Evolutionary conservation across 2,329 filamentous ascomycete genomes (phyloP).

Genomic region (Raffaelea ambrosiae): DNA sequence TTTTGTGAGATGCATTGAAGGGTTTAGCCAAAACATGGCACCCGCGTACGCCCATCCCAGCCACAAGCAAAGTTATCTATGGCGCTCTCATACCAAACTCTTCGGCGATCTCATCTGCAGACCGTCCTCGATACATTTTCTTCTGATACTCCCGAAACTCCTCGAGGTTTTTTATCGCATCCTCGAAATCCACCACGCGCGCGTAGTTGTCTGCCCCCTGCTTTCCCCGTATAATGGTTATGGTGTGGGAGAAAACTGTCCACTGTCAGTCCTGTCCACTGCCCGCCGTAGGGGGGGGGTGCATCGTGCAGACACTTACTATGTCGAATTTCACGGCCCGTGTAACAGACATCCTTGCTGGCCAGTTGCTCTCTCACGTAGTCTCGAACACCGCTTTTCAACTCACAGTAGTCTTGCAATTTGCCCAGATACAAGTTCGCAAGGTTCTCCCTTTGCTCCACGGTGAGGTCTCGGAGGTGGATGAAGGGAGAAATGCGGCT

Average conservation of each 20-base stretch:
- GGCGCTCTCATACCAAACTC: background rate
- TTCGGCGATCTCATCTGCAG: background rate
- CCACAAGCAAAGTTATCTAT: background rate
- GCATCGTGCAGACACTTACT: background rate
- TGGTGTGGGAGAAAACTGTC: background rate
- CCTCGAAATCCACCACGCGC: background rate
- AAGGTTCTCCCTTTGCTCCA: background rate
- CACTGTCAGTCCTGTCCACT: background rate
- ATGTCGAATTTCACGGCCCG: background rate
- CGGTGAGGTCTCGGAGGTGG: constrained; percentile 21
- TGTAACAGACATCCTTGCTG: background rate
- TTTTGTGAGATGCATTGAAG: background rate
- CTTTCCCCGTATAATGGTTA: background rate
- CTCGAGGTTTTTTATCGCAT: background rate
- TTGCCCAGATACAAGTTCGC: background rate
- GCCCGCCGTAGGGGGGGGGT: too few species aligned
- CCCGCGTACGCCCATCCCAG: background rate
- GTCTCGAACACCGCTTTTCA: background rate
- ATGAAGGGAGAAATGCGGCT: constrained; percentile 27
- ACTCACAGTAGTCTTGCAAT: background rate
- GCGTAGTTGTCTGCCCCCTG: background rate
- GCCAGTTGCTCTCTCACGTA: background rate
- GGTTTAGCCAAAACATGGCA: background rate
- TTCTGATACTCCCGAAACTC: background rate
- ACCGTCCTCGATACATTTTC: background rate